Evolutionary conservation across 768 basidiomycete species (phyloP).

Genomic region (Tricholoma flavovirens): DNA sequence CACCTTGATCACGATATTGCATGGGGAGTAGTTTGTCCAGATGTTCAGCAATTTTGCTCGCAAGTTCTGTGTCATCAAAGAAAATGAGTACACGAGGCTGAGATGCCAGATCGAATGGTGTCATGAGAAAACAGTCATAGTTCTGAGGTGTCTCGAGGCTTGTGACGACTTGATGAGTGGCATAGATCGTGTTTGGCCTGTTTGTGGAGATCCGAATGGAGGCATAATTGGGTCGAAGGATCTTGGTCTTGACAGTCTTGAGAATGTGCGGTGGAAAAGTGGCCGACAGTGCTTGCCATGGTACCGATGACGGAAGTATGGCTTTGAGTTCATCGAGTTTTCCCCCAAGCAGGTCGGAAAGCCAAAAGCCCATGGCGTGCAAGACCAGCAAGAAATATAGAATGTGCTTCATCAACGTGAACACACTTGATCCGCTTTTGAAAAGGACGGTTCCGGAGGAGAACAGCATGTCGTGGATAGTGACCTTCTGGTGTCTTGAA

Average conservation of each 20-base stretch:
- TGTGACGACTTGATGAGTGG: slow-evolving; percentile 19
- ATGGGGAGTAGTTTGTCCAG: not conserved
- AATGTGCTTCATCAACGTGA: slow-evolving; percentile 22
- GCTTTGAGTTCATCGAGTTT: slow-evolving; percentile 13
- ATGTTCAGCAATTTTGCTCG: not conserved
- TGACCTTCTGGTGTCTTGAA: slow-evolving; percentile 16
- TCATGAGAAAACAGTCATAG: slow-evolving; percentile 19
- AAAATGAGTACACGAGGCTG: not conserved
- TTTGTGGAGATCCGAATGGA: slow-evolving; percentile 17
- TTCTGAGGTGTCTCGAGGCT: slow-evolving; percentile 17
- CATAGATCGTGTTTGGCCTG: slow-evolving; percentile 24
- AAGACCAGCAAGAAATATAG: slow-evolving; percentile 16
- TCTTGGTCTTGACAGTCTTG: slow-evolving; percentile 8
- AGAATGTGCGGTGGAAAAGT: slow-evolving; percentile 22
- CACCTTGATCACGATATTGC: not conserved
- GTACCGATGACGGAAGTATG: slow-evolving; percentile 5
- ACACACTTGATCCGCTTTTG: slow-evolving; percentile 5
- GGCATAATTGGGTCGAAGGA: slow-evolving; percentile 9
- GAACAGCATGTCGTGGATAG: slow-evolving; percentile 1
- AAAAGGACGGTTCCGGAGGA: slow-evolving; percentile 7
- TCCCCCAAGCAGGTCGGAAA: slow-evolving; percentile 21
- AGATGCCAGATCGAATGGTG: not conserved
- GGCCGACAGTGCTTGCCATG: slow-evolving; percentile 14
- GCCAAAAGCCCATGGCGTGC: slow-evolving; percentile 13
- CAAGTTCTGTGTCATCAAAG: not conserved